Evolutionary conservation across 257 asterid genomes (phyloP).

Genomic region (Pogostemon cablin): DNA sequence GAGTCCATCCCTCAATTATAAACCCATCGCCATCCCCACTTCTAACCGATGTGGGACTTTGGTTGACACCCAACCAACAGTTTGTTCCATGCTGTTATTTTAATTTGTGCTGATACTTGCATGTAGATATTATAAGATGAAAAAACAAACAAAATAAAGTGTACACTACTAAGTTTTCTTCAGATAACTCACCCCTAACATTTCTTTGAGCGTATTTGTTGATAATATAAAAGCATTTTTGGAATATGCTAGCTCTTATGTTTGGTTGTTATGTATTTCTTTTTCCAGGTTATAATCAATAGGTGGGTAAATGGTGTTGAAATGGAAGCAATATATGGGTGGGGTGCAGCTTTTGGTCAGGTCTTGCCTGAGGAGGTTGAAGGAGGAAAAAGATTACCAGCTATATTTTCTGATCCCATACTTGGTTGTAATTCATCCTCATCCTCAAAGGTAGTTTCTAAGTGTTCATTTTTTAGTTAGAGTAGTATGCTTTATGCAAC

Average conservation of each 20-base stretch:
- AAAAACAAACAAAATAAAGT: not conserved
- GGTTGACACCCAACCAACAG: too few relatives aligned
- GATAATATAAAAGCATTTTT: conserved; percentile 7
- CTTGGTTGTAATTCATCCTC: conserved; percentile 59
- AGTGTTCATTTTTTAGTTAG: conserved; percentile 11
- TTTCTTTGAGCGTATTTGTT: conserved; percentile 1
- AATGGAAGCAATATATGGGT: conserved; percentile 56
- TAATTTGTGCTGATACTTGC: not conserved
- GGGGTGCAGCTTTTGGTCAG: conserved; percentile 78
- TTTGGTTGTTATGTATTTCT: not conserved
- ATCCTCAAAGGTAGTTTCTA: conserved; percentile 62
- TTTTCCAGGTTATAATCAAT: conserved; percentile 65
- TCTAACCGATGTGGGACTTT: too few relatives aligned
- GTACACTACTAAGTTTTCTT: not conserved
- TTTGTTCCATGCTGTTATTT: conserved; percentile 14
- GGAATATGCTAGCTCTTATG: conserved; percentile 5
- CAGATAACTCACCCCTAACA: not conserved
- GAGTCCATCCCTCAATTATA: too few relatives aligned
- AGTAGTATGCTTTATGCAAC: not conserved
- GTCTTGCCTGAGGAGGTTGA: conserved; percentile 54
- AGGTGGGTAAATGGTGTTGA: conserved; percentile 62
- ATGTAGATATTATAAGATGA: not conserved
- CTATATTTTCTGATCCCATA: conserved; percentile 51
- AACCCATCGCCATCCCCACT: too few relatives aligned
- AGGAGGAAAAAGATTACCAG: conserved; percentile 50